Percentiles rank a stretch among this genome's conserved stretches.
These are phyloP conservation scores for Kwoniella pini DNA, from an alignment of 768 basidiomycete species.

Conservation along the genomic window DNA sequence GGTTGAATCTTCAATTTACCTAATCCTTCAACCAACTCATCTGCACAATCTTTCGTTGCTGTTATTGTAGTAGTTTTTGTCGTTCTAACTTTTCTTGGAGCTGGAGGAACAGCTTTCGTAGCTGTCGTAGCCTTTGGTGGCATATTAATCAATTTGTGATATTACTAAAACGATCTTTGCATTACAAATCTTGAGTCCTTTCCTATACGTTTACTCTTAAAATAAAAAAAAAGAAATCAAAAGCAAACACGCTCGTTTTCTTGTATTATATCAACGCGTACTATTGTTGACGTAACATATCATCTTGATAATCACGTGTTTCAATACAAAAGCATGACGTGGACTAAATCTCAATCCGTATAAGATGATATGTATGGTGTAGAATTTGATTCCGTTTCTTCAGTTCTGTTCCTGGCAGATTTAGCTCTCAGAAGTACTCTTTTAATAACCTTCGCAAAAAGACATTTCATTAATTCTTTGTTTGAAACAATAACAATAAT, in stretches of 20 bases:
- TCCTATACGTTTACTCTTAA: too few species aligned
- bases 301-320: conserved; percentile 5
- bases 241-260: too few species aligned
- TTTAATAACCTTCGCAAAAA: not conserved
- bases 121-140: conserved; percentile 2
- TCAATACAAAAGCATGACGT: not conserved
- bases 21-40: conserved; percentile 16
- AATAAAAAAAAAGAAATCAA: not conserved
- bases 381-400: not conserved
- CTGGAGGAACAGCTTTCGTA: not conserved
- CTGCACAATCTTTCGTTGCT: conserved; percentile 5
- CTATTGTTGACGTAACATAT: conserved; percentile 1
- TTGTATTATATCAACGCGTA: too few species aligned
- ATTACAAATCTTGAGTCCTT: too few species aligned
- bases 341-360: not conserved
- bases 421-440: conserved; percentile 1
- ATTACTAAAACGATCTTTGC: not conserved
- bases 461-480: not conserved
- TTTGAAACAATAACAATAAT: too few species aligned
- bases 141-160: not conserved
- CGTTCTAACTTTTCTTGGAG: not conserved
- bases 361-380: not conserved
- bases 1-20: conserved; percentile 11
- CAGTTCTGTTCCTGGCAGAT: not conserved
- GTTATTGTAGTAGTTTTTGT: not conserved